Evolutionary conservation across 2,329 filamentous ascomycete species (phyloP).

Genomic region (Hirsutella rhossiliensis): DNA sequence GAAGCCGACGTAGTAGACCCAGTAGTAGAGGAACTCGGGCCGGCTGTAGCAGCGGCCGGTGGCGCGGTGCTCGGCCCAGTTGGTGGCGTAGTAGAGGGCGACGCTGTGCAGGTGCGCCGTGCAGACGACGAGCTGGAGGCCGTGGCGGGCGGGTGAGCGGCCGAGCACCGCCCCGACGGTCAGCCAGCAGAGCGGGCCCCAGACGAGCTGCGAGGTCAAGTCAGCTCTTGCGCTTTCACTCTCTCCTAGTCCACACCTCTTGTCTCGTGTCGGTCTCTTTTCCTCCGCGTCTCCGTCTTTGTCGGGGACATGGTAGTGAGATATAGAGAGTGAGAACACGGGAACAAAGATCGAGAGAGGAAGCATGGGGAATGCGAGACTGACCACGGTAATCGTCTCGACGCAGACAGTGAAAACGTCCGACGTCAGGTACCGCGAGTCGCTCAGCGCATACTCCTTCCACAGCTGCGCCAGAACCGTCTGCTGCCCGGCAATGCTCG

Average conservation of each 20-base stretch:
- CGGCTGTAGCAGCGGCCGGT: conserved; percentile 38
- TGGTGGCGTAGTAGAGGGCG: conserved; percentile 50
- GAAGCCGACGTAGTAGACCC: conserved; percentile 50
- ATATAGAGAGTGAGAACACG: no score
- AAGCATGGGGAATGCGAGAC: conserved; percentile 19
- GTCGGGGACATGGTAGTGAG: no score
- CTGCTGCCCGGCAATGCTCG: conserved; percentile 51
- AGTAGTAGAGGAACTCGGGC: conserved; percentile 49
- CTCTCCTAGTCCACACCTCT: no score
- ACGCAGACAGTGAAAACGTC: conserved; percentile 81
- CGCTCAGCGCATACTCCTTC: conserved; percentile 85
- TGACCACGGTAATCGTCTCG: conserved; percentile 68
- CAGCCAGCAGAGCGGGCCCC: conserved; percentile 46
- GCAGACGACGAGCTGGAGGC: conserved; percentile 37
- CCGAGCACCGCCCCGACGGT: conserved; percentile 32
- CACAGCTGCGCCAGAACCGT: conserved; percentile 74
- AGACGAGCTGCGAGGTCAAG: conserved; percentile 26
- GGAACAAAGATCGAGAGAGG: no score
- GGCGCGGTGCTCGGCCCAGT: conserved; percentile 32
- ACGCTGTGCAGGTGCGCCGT: conserved; percentile 48
- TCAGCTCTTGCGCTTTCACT: background rate
- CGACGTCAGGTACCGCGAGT: conserved; percentile 74
- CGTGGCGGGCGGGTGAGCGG: conserved; percentile 32
- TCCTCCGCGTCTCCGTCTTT: no score
- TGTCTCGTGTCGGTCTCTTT: no score